These are phyloP conservation scores for Amborella trichopoda DNA, from an alignment of 164 flowering plant genomes.

Conservation along the genomic window DNA sequence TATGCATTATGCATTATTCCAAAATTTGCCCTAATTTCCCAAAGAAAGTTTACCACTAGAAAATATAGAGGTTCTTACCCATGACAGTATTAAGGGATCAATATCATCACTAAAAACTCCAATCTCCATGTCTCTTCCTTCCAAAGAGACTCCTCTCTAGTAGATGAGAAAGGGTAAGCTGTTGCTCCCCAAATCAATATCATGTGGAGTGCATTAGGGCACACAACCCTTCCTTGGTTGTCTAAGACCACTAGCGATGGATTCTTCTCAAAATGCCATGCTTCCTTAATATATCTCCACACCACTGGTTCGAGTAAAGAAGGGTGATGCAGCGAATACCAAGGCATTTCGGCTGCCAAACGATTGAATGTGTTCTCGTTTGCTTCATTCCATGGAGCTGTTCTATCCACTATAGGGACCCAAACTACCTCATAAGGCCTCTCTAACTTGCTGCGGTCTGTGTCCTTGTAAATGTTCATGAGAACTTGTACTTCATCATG, in stretches of 20 bases:
- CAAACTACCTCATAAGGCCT: constrained; percentile 44
- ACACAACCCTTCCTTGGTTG: constrained; percentile 32
- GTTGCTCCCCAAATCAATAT: constrained; percentile 55
- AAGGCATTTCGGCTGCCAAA: constrained; percentile 50
- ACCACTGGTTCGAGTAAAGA: constrained; percentile 23
- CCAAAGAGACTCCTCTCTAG: constrained; percentile 63
- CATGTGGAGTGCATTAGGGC: constrained; percentile 56
- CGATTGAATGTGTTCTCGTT: constrained; percentile 23
- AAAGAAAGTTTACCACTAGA: too few species aligned
- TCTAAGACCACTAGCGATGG: constrained; percentile 64
- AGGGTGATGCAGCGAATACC: constrained; percentile 45
- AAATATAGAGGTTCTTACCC: constrained; percentile 27
- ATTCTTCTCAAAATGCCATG: constrained; percentile 36
- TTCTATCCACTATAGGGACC: constrained; percentile 50
- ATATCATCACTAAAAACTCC: constrained; percentile 30
- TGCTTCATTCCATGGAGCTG: constrained; percentile 30
- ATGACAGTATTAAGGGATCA: constrained; percentile 24
- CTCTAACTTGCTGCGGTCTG: constrained; percentile 15
- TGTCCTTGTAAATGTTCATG: constrained; percentile 29
- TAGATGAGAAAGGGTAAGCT: constrained; percentile 61
- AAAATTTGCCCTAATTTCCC: background rate
- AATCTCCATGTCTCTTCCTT: constrained; percentile 34
- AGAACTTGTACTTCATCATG: constrained; percentile 32
- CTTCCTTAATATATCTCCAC: constrained; percentile 33
- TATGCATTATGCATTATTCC: background rate